These are phyloP conservation scores for Helicostylum pulchrum DNA, from an alignment of 192 early-diverging fungal species.

Conservation along the genomic window DNA sequence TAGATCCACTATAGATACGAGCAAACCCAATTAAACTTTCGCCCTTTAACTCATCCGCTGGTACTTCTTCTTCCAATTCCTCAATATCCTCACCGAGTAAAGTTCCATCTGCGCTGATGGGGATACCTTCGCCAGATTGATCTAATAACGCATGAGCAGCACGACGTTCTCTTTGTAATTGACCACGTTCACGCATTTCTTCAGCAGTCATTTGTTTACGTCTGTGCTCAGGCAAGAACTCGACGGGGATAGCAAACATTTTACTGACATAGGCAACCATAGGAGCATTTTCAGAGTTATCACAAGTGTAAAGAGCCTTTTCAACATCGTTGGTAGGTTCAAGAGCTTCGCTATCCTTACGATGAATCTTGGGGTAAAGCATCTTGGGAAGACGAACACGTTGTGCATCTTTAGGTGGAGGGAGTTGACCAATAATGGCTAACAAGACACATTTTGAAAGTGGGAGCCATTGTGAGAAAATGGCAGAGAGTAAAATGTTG, in stretches of 20 bases:
- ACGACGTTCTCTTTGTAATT: conserved; percentile 40
- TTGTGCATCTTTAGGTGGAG: conserved; percentile 83
- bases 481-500: conserved; percentile 65
- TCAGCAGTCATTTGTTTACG: conserved; percentile 76
- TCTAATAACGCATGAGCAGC: conserved; percentile 27
- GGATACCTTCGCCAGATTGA: conserved; percentile 29
- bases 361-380: conserved; percentile 54
- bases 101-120: conserved; percentile 12
- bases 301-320: conserved; percentile 73
- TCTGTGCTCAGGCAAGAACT: conserved; percentile 70
- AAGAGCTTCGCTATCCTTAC: conserved; percentile 30
- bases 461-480: conserved; percentile 95
- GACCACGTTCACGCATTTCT: conserved; percentile 80
- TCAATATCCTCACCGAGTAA: conserved; percentile 39
- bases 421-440: conserved; percentile 84
- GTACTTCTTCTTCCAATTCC: conserved; percentile 30
- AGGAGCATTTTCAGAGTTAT: conserved; percentile 55
- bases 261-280: conserved; percentile 90
- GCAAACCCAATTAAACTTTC: conserved; percentile 89
- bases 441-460: conserved; percentile 84
- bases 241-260: conserved; percentile 82
- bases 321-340: conserved; percentile 60
- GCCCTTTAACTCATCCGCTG: conserved; percentile 33
- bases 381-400: conserved; percentile 73
- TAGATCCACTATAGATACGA: conserved; percentile 87